Conservation (phyloP, 2,329 filamentous ascomycete species). For the Rhynchosporium agropyri region DNA sequence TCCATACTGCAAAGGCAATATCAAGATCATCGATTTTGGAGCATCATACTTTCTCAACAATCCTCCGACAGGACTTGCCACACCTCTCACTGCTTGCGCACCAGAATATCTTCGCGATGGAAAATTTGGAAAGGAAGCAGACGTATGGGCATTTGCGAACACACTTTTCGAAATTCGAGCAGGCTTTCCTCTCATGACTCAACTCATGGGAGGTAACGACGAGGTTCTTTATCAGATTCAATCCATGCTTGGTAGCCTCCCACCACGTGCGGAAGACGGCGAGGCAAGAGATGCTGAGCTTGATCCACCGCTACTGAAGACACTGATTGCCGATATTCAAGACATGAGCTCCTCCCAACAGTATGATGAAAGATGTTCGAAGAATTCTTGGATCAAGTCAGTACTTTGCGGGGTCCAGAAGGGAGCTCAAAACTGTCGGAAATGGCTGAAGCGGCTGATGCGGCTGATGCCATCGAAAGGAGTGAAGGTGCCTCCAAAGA, state of each 20-base stretch:
- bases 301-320: background rate
- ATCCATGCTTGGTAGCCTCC: background rate
- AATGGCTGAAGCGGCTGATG: no score
- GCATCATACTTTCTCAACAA: conserved; percentile 3
- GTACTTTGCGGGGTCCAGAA: background rate
- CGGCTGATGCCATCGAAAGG: no score
- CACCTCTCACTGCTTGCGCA: background rate
- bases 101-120: background rate
- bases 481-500: no score
- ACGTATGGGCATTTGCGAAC: conserved; percentile 8
- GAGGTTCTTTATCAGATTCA: background rate
- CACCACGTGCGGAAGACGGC: no score
- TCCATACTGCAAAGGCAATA: conserved; percentile 17
- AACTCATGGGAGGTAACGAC: background rate
- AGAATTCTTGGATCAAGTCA: background rate
- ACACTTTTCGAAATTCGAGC: conserved; percentile 8
- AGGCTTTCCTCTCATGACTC: background rate
- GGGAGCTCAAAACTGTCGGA: background rate
- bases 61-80: background rate
- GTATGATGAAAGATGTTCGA: background rate
- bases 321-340: background rate
- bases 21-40: conserved; percentile 23
- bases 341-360: background rate
- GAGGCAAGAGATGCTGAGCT: background rate
- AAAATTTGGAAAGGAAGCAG: conserved; percentile 7